Base-by-base conservation (phyloP, 106 monocot genomes). In the Dioscorea zingiberensis region DNA sequence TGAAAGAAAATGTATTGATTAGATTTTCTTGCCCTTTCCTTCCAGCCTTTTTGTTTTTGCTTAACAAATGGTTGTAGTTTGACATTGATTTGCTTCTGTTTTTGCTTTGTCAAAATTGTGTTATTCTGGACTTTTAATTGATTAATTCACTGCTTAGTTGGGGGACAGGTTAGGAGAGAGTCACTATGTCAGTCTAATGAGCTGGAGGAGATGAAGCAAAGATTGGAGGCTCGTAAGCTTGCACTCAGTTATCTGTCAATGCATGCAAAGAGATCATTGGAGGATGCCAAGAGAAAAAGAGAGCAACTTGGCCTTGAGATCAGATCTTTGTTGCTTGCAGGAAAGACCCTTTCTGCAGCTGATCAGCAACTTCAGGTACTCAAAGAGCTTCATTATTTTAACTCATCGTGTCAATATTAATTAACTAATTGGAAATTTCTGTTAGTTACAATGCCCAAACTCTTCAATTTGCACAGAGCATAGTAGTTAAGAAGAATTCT, bases 301-400 rank as follows among this genome's bases (percentile, higher is more conserved):
- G 98, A 93, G 71, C 79, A 87, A 58, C 86, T 98, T 62, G 69
- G 66, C 48, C 47, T 59, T 58, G 70, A 62, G 15, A 77, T 69
- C 63, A 80, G 86, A 82, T 68, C 59, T 24, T 71, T 98, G 61
- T 64, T 82, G 70, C 65, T 77, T 62, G 88, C 89, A 62, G 69
- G 78, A 32, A 86, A 93, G 57, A 89, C 77, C 21, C 81, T 98
- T 21, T 74, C 66, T 38, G 71, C 79, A 47, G 77, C 86, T 1
- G 68, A 77, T 30, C 73, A 84, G 27, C 81, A 89, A 57, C 32
- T 98, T 62, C 77, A 93, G 98, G 98, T 98, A 68, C 12, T 55
- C 16, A 13, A 65, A 0, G 38, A 6, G 9, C 38, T 38, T 38
- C 38, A 8, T 38, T 38, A 38, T 38, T 38, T 38, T 38, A 6